Evolutionary conservation across 257 asterid genomes (phyloP), one percentile per base, ranked within the genome.

Genomic region (Przewalskia tangutica): DNA sequence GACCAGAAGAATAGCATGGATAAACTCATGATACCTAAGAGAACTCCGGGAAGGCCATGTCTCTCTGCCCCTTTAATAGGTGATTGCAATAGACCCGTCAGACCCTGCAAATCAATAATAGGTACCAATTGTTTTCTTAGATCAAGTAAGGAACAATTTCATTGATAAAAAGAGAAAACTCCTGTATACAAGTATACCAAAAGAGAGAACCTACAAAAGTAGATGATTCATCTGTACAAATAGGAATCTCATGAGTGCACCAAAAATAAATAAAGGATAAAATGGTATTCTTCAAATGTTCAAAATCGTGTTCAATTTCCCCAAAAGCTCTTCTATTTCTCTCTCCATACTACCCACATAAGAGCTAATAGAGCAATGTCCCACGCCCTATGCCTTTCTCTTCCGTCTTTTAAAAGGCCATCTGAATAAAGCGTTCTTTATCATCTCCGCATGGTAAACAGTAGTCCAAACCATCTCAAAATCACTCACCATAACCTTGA

Each of bases 41-140:
- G 88, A 67, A 94, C 93, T 86, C 99, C 99, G 12, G 99, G 99
- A 59, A 95, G 89, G 55, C 99, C 99, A 86, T 94, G 98, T 55
- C 89, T 94, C 86, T 94, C 98, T 77, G 98, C 99, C 81, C 99
- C 99, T 88, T 89, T 90, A 81, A 95, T 92, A n/a, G 99, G 99
- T 60, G 97, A 94, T 68, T 95, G 99, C 78, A 95, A 97, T 81
- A 95, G 97, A 54, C 99, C 99, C 14, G 99, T 95, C 77, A 95
- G 95, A 58, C 99, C 99, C 99, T 95, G 84, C 84, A 68, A 67
- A 13, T 36, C 23, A 81, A 79, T 14, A 51, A 82, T 68, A 71
- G 56, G 44, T 59, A 68, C 71, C 77, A 77, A 44, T 9, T 36
- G 17, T 13, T 0, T 34, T 13, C 14, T 6, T 14, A 27, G 1